Base-by-base conservation (phyloP, 768 basidiomycete genomes). In the Agaricus subrufescens region DNA sequence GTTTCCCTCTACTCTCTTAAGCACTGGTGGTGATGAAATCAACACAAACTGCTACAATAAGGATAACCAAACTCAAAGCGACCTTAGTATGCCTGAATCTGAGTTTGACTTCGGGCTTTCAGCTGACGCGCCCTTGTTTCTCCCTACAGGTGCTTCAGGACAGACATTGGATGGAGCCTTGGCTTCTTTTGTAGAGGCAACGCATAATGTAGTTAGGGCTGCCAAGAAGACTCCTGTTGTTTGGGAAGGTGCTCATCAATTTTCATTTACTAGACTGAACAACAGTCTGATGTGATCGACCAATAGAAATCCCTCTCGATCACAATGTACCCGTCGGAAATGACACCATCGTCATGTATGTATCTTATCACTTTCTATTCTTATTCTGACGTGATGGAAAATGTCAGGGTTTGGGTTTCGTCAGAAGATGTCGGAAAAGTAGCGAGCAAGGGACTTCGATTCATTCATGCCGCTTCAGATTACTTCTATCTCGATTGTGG, bases 401-500 rank as follows among this genome's bases (percentile, higher is more conserved):
- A 19, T 2, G 29, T 11, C 14, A 85, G 85, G 70, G 83, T 90
- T 23, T 91, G 90, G 88, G 85, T 85, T 42, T 83, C 85, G 0
- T 86, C 86, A 0, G 69, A 69, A 15, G 71, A 89, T 62, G 87
- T 78, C 7, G 75, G 73, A 0, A 71, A 77, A 0, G 87, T 90
- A 4, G 81, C 82, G 0, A 70, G 78, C 29, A 82, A 82, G 60
- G 86, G 85, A 0, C 82, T 75, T 71, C 70, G 75, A 43, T 63
- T 93, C 44, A 71, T 94, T 3, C 88, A 91, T 54, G 81, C 84
- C 1, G 76, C 88, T 0, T 85, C 83, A 6, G 83, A 91, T 63
- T 87, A 81, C 69, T 91, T 92, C 72, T 92, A 92, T 69, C 80
- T 92, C 26, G 89, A 91, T 62, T 89, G 87, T 60, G 89, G 89